A percentile compares a stretch with the other conserved stretches of the same genome.
Conservation (phyloP, 371 early-diverging fungal species). For the Mortierella sp. region DNA sequence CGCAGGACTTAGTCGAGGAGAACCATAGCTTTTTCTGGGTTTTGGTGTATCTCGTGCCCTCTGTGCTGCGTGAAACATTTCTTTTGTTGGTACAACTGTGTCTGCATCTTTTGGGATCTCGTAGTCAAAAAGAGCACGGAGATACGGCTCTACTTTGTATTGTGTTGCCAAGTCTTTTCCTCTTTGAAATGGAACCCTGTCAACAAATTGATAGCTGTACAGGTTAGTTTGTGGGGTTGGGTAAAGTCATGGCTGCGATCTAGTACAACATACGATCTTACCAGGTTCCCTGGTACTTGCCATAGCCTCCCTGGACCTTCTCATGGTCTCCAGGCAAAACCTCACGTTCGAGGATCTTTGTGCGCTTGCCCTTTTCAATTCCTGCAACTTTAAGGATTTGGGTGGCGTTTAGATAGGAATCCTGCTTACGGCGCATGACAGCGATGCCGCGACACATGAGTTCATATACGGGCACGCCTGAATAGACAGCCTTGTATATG, state of each 20-base stretch:
- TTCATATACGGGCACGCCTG: slow-evolving; percentile 89
- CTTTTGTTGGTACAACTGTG: slow-evolving; percentile 42
- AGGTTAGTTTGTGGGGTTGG: background rate
- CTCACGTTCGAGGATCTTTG: slow-evolving; percentile 93
- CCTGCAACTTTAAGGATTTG: slow-evolving; percentile 98
- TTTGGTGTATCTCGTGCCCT: slow-evolving; percentile 28
- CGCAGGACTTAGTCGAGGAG: slow-evolving; percentile 37
- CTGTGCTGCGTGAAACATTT: slow-evolving; percentile 41
- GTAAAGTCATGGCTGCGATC: background rate
- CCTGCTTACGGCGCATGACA: slow-evolving; percentile 91
- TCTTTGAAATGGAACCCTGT: slow-evolving; percentile 86
- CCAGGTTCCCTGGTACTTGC: slow-evolving; percentile 97
- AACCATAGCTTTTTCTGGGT: slow-evolving; percentile 25
- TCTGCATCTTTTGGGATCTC: slow-evolving; percentile 60
- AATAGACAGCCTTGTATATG: slow-evolving; percentile 83
- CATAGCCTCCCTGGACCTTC: slow-evolving; percentile 98
- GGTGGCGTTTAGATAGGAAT: slow-evolving; percentile 95
- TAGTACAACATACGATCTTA: slow-evolving; percentile 45
- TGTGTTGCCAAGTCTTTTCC: slow-evolving; percentile 80
- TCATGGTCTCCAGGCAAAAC: slow-evolving; percentile 88
- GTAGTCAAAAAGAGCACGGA: slow-evolving; percentile 76
- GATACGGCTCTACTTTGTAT: slow-evolving; percentile 72
- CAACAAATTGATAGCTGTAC: background rate
- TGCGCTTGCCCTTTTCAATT: slow-evolving; percentile 92
- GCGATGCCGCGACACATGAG: slow-evolving; percentile 85